Evolutionary conservation across 2,329 filamentous ascomycete species (phyloP), one percentile per base, ranked within the genome.

Genomic region (Aphanoascus verrucosus): DNA sequence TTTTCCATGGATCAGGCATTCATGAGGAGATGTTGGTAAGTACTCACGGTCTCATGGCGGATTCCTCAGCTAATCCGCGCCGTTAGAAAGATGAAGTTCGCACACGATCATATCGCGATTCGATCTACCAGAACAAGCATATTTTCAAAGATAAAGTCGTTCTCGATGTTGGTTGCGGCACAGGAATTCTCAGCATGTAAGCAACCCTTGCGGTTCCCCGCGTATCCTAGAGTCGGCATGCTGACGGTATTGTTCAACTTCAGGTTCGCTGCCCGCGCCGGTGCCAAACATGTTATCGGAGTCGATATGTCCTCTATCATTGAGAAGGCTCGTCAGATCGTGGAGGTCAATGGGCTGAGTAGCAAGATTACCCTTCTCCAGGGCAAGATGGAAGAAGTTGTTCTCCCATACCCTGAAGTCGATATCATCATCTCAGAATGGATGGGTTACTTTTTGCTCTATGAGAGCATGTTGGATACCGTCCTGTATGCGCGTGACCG

Each of bases 301-400:
- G 93, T 98, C 54, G 93, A 98, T 73, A 98, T 97, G 91, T 98
- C 93, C 34, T 96, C 91, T 63, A 98, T 98, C 72, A 96, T 98
- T 74, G 88, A 94, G 75, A 98, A 98, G 79, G 93, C 93, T 43
- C 84, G 83, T 65, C 87, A 97, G 77, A 98, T 98, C 61, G 93
- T 97, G 67, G 83, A 83, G 68, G 80, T 79, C 62, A 98, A 98
- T 71, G 90, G 91, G 63, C 83, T 98, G 79, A 80, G 85, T 51
- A 86, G 91, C 75, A 94, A 95, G 81, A 96, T 98, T 70, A 97
- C 93, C 51, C 82, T 98, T 56, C 81, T 98, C 59, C 93, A 97
- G 77, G 93, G 93, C 70, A 98, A 98, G 81, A 98, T 98, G 93
- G 93, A 98, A 77, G 93, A 98, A 75, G 89, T 98, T 44, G 78